Percentiles rank a stretch among this genome's conserved stretches.
These are phyloP conservation scores for Candida nemodendra DNA, from an alignment of 805 yeast species.

Conservation along the genomic window DNA sequence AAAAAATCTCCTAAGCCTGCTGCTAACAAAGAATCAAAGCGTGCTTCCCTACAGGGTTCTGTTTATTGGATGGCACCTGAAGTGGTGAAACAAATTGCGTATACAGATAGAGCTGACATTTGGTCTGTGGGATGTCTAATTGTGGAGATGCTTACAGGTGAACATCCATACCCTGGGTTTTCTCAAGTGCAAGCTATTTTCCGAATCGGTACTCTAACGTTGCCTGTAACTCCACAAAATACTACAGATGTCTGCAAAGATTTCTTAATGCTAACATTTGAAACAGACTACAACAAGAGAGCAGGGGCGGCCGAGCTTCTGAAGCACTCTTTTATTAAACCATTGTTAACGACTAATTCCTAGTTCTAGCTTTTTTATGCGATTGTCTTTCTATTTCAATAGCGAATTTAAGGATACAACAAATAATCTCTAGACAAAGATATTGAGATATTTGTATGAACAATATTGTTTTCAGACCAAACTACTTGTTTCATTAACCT, in stretches of 20 bases:
- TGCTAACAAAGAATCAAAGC: constrained; percentile 45
- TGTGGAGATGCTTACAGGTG: constrained; percentile 93
- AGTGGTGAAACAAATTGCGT: constrained; percentile 89
- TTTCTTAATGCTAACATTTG: constrained; percentile 68
- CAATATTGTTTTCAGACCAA: no score
- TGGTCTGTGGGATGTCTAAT: constrained; percentile 97
- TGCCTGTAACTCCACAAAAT: constrained; percentile 79
- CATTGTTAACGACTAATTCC: constrained; percentile 42
- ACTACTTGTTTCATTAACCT: no score
- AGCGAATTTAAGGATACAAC: no score
- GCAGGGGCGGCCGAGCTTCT: constrained; percentile 72
- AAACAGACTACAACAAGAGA: constrained; percentile 68
- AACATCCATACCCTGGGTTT: constrained; percentile 93
- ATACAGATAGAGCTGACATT: constrained; percentile 90
- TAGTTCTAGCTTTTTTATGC: no score
- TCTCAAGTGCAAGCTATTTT: constrained; percentile 97
- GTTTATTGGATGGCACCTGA: constrained; percentile 99
- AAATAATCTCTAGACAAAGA: no score
- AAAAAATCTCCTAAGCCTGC: constrained; percentile 35
- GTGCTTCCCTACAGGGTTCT: constrained; percentile 91
- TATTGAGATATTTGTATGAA: no score
- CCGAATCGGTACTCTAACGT: constrained; percentile 80
- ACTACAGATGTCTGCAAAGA: constrained; percentile 66
- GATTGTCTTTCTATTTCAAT: no score
- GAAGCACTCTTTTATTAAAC: constrained; percentile 58